phyloP scores from a whole-genome alignment of 2,329 filamentous ascomycete species.

The Verticillium klebahnii region DNA sequence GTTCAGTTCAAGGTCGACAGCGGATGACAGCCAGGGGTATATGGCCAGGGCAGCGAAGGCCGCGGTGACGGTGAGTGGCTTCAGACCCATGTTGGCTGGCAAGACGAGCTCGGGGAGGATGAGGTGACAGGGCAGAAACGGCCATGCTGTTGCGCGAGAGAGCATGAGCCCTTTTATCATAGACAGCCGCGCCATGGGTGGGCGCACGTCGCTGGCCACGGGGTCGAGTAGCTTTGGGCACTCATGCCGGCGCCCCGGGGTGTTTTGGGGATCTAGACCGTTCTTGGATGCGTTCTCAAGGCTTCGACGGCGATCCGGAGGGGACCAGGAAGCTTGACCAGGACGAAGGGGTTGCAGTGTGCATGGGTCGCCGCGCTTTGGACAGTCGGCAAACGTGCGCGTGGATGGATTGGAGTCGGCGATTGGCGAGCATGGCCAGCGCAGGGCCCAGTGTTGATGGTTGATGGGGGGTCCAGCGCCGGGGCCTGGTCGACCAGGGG shows the following conservation, averaged over 20 bases:
- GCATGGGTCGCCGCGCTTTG: neutral
- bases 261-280: neutral
- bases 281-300: neutral
- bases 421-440: neutral
- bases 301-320: neutral
- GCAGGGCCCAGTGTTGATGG: neutral
- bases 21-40: constrained; percentile 4
- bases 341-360: neutral
- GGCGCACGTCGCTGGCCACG: neutral
- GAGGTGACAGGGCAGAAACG: constrained; percentile 7
- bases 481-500: neutral
- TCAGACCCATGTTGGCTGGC: constrained; percentile 6
- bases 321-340: neutral
- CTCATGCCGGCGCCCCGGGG: neutral
- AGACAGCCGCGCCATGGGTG: neutral
- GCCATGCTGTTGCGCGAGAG: neutral
- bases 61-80: constrained; percentile 5
- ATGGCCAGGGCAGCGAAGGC: constrained; percentile 5
- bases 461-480: neutral
- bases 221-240: neutral
- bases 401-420: neutral
- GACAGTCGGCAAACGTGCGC: neutral
- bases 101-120: constrained; percentile 2
- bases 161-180: neutral
- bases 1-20: constrained; percentile 15